Evolutionary conservation across 1,284 basidiomycete species (phyloP), one percentile per base, ranked within the genome.

Genomic region (Ganoderma lucidum): DNA sequence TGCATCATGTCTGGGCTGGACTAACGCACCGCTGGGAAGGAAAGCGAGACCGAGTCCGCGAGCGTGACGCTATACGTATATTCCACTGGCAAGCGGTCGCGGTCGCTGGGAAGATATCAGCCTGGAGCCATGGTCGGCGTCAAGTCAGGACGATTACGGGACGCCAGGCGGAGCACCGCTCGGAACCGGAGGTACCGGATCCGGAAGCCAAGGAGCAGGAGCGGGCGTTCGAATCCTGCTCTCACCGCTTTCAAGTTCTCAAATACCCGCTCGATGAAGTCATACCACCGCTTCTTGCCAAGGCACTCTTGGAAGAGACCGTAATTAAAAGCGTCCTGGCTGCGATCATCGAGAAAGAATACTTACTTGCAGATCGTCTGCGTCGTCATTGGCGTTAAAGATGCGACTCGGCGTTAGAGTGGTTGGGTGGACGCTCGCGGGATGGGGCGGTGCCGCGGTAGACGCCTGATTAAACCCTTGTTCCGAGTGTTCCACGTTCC

Each of bases 1-100:
- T 66, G 55, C 71, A 74, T 74, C 28, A 1, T 65, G 9, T 28
- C 19, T 2, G 59, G 59, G 39, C 39, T 60, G 37, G 15, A 42
- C 30, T 15, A 19, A 35, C 53, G 30, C 32, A 32, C 30, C 17
- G 53, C 2, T 32, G 30, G 53, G 15, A 32, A 19, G 28, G 15
- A 35, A 12, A 56, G 12, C 28, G 8, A 56, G 53, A 12, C 23
- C 48, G 48, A 48, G 10, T 30, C 17, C 35, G 44, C 41, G 28
- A 37, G 51, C 41, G 28, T 23, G 51, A 19, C 53, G 53, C 53
- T 56, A 35, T 23, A 23, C 23, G 23, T 23, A 23, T 23, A 51
- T 51, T 51, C 48, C 48, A 51, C 28, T 23, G 23, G 23, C 23
- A 23, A 23, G 23, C 23, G 23, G 23, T 23, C 23, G 10, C 35